phyloP scores from a whole-genome alignment of 257 asterid species.

The Marsdenia floribunda region DNA sequence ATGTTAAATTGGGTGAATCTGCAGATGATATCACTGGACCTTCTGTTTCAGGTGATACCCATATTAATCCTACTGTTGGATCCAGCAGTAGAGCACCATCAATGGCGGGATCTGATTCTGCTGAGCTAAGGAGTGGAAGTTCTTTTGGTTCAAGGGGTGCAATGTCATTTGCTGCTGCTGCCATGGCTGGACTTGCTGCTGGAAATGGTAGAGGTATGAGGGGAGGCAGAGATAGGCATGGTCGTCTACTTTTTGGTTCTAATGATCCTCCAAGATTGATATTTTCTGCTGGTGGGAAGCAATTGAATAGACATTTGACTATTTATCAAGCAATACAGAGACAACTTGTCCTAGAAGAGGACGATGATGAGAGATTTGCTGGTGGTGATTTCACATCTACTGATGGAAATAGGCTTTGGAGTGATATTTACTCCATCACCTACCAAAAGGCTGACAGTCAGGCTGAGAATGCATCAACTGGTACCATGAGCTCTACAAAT shows the following conservation, averaged over 20 bases:
- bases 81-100: constrained; percentile 69
- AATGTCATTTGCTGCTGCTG: constrained; percentile 97
- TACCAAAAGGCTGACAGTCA: constrained; percentile 75
- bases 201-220: constrained; percentile 72
- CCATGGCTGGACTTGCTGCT: constrained; percentile 95
- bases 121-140: constrained; percentile 66
- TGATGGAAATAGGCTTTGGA: constrained; percentile 86
- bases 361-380: constrained; percentile 67
- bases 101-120: constrained; percentile 44
- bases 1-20: constrained; percentile 78
- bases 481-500: constrained; percentile 47
- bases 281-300: constrained; percentile 85
- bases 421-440: constrained; percentile 79
- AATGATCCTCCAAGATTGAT: constrained; percentile 57
- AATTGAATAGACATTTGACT: constrained; percentile 67
- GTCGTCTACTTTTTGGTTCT: constrained; percentile 52
- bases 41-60: constrained; percentile 50
- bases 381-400: constrained; percentile 73
- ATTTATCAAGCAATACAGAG: constrained; percentile 93
- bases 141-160: constrained; percentile 90
- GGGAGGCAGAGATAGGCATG: constrained; percentile 70
- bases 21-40: constrained; percentile 48
- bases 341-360: constrained; percentile 79
- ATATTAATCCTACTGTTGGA: constrained; percentile 54
- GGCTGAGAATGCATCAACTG: constrained; percentile 52